Percentiles rank a stretch among this genome's conserved stretches.
Conservation (phyloP, 441 rosid species). For the Euphorbia schlechtendalii region DNA sequence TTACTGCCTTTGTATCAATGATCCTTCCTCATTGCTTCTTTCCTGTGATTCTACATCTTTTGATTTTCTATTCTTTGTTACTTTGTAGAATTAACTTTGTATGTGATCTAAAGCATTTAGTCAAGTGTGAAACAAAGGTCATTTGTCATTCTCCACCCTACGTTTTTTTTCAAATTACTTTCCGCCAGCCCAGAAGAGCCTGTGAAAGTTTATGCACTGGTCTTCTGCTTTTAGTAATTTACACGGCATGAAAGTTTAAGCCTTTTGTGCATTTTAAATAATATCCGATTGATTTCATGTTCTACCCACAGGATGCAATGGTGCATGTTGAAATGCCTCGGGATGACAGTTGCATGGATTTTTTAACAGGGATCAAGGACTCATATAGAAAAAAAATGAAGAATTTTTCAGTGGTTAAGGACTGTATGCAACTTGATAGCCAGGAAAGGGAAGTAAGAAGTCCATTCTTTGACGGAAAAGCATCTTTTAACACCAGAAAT, state of each 20-base stretch:
- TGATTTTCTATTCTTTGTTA: background rate
- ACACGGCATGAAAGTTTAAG: background rate
- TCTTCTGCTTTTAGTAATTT: background rate
- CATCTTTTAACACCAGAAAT: conserved; percentile 20
- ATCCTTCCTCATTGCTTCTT: background rate
- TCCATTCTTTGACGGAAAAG: conserved; percentile 24
- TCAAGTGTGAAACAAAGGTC: background rate
- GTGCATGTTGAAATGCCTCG: conserved; percentile 34
- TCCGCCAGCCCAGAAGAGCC: background rate
- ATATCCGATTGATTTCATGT: conserved; percentile 18
- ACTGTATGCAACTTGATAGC: conserved; percentile 25
- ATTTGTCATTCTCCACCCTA: background rate
- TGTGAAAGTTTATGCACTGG: background rate
- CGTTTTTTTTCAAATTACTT: background rate
- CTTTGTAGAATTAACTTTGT: background rate
- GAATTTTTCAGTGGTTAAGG: conserved; percentile 23
- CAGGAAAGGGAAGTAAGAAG: conserved; percentile 29
- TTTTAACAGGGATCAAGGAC: conserved; percentile 29
- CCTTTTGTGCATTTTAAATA: conserved; percentile 9
- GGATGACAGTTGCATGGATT: conserved; percentile 26
- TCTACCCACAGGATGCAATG: conserved; percentile 38
- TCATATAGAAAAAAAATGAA: conserved; percentile 25
- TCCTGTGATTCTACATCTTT: background rate
- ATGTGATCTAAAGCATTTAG: background rate
- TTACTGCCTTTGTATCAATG: background rate